Evolutionary conservation across 306 rosid species (phyloP), one percentile per base, ranked within the genome.

Genomic region (Comarum palustre): DNA sequence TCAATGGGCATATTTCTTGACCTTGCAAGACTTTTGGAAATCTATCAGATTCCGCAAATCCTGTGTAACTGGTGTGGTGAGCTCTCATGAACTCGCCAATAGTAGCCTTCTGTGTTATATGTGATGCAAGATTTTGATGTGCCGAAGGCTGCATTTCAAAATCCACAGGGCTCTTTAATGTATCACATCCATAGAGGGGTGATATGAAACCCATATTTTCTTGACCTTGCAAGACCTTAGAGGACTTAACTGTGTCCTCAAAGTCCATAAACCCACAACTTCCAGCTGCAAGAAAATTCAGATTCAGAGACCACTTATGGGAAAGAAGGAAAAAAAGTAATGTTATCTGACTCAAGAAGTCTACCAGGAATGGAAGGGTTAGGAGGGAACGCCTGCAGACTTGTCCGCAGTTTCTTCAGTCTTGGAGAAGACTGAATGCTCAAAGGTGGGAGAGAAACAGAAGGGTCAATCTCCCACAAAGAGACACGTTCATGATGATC

Each of bases 191-290:
- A 74, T 84, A 87, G 77, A 77, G 75, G 78, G 91, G 88, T 81
- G 96, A 86, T 86, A 84, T 73, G 78, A 89, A 85, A 91, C 97
- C 84, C 79, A 92, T 66, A 80, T 93, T 93, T 93, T 93, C 98
- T 93, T 93, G 98, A 93, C 98, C 98, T 93, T 93, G 98, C 98
- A 93, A 93, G 98, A 93, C 98, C 98, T 93, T 93, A 86, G 98
- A 86, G 85, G 97, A 87, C 85, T 90, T 91, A 74, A 89, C 65
- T 45, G 96, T 89, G 87, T 86, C 96, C 82, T 91, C 92, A 74
- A 84, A 93, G 97, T 89, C 97, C 94, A 87, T 73, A 84, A 87
- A 82, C 75, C 90, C 92, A 81, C 72, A 83, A 79, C 90, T 84
- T 75, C 94, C 96, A 79, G 86, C 77, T 58, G 78, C 76, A 61